Base-by-base conservation (phyloP, 495 filamentous ascomycete genomes). In the Antarctomyces pellizariae region DNA sequence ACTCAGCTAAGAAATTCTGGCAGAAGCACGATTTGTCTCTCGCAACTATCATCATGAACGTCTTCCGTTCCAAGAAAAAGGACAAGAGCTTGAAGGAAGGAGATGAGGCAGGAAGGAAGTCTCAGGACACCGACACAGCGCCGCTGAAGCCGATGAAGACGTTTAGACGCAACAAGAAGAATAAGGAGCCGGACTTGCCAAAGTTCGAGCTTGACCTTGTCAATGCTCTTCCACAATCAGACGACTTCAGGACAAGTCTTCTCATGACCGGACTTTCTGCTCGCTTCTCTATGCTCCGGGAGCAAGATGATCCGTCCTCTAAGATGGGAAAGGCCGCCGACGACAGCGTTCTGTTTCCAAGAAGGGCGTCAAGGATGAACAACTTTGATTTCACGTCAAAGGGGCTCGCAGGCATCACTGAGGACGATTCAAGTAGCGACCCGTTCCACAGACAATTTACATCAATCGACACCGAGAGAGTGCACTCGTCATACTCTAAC, bases 241-340 rank as follows among this genome's bases (percentile, higher is more conserved):
- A 95, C 44, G 65, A 93, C 48, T 95, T 99, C 38, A 72, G 86
- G n/a, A 99, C 86, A 4, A 95, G 89, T 53, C 48, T 95, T 24
- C 49, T 99, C 13, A 91, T 99, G 86, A 76, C 80, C 4, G 86
- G 83, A 25, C 57, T 99, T 2, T 91, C 84, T 0, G 78, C 86
- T 10, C 66, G 86, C 2, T 99, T 99, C 46, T 93, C 84, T 35
- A 95, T 99, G 75, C 48, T 99, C 10, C 54, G 78, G 38, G 82
- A 91, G 45, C 83, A 91, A 43, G 82, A 91, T 39, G 82, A 93
- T 38, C 82, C 82, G 3, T 67, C 54, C 25, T 79, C 77, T 0
- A 74, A 73, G 43, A 57, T 92, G 16, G 86, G 83, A 22, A 91
- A 92, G 47, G 82, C 83, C 12, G 89, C 75, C 44, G 83, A 93